A percentile compares a stretch with the other conserved stretches of the same genome.
phyloP scores from a whole-genome alignment of 495 filamentous ascomycete genomes.

The Xylaria palmicola region DNA sequence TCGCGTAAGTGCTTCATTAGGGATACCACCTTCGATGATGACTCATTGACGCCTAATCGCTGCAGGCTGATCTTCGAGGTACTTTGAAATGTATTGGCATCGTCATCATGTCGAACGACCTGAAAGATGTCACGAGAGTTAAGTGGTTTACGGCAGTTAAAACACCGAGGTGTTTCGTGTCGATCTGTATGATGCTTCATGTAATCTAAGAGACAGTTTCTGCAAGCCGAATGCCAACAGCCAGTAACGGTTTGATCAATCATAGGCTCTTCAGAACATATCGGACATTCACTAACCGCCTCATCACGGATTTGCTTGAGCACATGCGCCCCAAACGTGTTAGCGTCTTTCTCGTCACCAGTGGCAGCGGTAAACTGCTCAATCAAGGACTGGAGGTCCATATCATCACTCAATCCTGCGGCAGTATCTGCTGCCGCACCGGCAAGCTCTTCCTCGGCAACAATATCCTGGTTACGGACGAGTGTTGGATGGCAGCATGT shows the following conservation, averaged over 20 bases:
- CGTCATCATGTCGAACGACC: conserved; percentile 59
- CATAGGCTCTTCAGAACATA: conserved; percentile 95
- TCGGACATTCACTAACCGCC: conserved; percentile 83
- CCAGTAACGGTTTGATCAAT: conserved; percentile 88
- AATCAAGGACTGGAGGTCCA: conserved; percentile 87
- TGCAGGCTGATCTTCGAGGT: conserved; percentile 73
- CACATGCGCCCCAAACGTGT: conserved; percentile 80
- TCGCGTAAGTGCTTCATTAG: conserved; percentile 71
- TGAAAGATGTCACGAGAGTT: conserved; percentile 86
- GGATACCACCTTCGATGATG: conserved; percentile 83
- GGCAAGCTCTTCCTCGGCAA: conserved; percentile 85
- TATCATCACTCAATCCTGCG: conserved; percentile 86
- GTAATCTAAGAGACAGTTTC: conserved; percentile 82
- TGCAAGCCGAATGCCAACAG: conserved; percentile 97
- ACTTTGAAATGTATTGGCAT: conserved; percentile 37
- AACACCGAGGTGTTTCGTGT: conserved; percentile 73
- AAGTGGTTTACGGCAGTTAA: conserved; percentile 82
- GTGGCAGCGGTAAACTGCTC: conserved; percentile 72
- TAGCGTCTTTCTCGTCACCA: conserved; percentile 62
- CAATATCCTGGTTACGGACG: conserved; percentile 77
- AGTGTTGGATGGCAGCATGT: conserved; percentile 91
- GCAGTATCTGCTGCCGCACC: conserved; percentile 74
- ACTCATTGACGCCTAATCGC: conserved; percentile 66
- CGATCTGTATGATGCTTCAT: conserved; percentile 81
- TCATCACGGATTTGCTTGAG: conserved; percentile 89